Conservation (phyloP, 257 asterid genomes). For the Ophiorrhiza pumila region DNA sequence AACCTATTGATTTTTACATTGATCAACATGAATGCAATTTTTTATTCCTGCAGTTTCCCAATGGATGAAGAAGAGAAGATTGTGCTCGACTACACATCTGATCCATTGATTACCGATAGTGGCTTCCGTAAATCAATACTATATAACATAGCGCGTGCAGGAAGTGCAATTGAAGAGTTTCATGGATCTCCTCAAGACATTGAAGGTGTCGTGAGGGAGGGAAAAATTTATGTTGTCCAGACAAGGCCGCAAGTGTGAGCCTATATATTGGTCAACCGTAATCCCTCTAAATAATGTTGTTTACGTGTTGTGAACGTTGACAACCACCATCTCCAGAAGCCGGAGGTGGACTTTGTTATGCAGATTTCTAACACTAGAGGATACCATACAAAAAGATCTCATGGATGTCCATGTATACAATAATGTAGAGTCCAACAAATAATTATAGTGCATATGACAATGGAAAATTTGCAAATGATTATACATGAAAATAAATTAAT, state of each 20-base stretch:
- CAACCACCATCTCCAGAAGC: too few relatives aligned
- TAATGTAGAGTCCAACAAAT: not conserved
- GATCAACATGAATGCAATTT: not conserved
- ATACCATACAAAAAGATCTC: not conserved
- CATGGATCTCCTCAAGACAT: slow-evolving; percentile 91
- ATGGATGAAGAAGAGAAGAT: slow-evolving; percentile 92
- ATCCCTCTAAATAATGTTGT: not conserved
- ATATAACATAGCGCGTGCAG: slow-evolving; percentile 78
- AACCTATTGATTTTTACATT: not conserved
- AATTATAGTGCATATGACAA: not conserved
- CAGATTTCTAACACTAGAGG: not conserved
- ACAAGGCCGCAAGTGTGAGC: slow-evolving; percentile 93
- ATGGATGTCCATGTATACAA: not conserved
- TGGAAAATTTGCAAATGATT: not conserved
- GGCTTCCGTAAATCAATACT: slow-evolving; percentile 67
- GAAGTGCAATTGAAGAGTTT: slow-evolving; percentile 75
- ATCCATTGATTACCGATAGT: slow-evolving; percentile 51
- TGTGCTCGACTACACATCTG: slow-evolving; percentile 77
- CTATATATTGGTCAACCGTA: not conserved
- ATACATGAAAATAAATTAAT: not conserved
- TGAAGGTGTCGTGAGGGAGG: slow-evolving; percentile 92
- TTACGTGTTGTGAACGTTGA: too few relatives aligned
- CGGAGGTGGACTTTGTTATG: not conserved
- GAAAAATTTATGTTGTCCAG: slow-evolving; percentile 88
- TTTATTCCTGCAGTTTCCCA: slow-evolving; percentile 66